phyloP scores from a whole-genome alignment of 2,329 filamentous ascomycete genomes.

The Beauveria rudraprayagi region DNA sequence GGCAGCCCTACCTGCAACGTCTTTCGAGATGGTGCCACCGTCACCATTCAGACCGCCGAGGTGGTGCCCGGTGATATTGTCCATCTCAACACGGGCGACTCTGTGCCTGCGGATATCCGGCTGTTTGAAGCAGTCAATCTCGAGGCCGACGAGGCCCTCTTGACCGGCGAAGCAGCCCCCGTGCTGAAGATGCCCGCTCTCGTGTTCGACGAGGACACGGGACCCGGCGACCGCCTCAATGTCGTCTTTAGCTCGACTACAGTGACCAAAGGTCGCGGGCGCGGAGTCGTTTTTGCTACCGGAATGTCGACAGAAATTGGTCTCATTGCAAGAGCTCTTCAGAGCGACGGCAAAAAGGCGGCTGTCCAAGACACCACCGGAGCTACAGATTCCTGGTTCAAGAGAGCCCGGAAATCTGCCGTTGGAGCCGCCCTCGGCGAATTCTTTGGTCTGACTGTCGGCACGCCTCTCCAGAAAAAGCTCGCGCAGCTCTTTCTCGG shows the following conservation, averaged over 20 bases:
- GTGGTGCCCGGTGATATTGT: constrained; percentile 51
- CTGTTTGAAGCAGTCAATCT: constrained; percentile 50
- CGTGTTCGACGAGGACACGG: constrained; percentile 28
- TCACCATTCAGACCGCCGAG: constrained; percentile 24
- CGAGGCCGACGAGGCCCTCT: constrained; percentile 53
- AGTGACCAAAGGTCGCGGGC: constrained; percentile 49
- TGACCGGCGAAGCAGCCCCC: constrained; percentile 53
- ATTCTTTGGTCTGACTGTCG: constrained; percentile 42
- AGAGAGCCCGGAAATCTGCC: background rate
- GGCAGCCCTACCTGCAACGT: constrained; percentile 30
- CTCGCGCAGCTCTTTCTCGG: constrained; percentile 58
- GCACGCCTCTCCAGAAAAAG: constrained; percentile 61
- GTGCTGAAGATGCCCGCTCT: constrained; percentile 39
- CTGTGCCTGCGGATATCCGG: constrained; percentile 48
- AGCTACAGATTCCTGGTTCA: constrained; percentile 2
- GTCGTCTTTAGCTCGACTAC: constrained; percentile 48
- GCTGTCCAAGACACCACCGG: background rate
- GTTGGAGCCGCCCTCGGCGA: constrained; percentile 19
- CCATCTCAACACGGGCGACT: constrained; percentile 42
- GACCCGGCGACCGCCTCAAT: constrained; percentile 45
- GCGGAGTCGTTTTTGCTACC: constrained; percentile 52
- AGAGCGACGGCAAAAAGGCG: constrained; percentile 10
- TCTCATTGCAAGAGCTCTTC: constrained; percentile 41
- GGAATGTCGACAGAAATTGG: constrained; percentile 54
- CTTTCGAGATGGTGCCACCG: constrained; percentile 28